Base-by-base conservation (phyloP, 78 protist genomes). In the Isochrysis galbana region DNA sequence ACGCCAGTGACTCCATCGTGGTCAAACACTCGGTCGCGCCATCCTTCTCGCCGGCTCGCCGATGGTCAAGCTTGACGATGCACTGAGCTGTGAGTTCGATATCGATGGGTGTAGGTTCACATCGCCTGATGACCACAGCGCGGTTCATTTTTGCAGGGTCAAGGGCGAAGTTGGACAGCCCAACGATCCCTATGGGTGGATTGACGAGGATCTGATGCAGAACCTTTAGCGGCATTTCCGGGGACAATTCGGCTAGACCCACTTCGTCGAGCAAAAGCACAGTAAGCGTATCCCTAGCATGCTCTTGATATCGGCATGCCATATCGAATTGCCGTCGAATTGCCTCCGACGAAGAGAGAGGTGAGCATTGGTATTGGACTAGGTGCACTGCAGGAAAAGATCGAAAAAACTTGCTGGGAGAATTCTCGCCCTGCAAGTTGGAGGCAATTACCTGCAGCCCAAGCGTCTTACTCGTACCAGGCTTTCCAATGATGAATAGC, bases 191-290 rank as follows among this genome's bases (percentile, higher is more conserved):
- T 29, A 78, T 42, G 10, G 87, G 51, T 1, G 87, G 87, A 1
- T 78, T 17, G 5, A 78, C 87, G 34, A 87, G 78, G 36, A 69
- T 36, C 70, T 42, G 0, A 34, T 87, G 91, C 78, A 87, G 70
- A 14, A 87, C 78, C 47, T 87, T 87, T 38, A 90, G 84, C 1
- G 92, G 92, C 61, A 90, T 42, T 14, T 90, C 92, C 36, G 92
- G 92, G 23, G 89, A 74, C 44, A 34, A 55, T 41, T 90, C 92
- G 48, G 92, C 92, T 0, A 90, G 92, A 10, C 89, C 92, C 3
- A 90, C 92, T 29, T 90, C 92, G 42, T 90, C 92, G 72, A 90
- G 84, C 45, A 90, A 48, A 10, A 90, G 55, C 42, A 29, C 44
- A 26, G 92, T 17, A 1, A 34, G 47, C 39, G n/a, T 36, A 11